Base-by-base conservation (phyloP, 352 stramenopile genomes). In the Phytophthora tubulina region DNA sequence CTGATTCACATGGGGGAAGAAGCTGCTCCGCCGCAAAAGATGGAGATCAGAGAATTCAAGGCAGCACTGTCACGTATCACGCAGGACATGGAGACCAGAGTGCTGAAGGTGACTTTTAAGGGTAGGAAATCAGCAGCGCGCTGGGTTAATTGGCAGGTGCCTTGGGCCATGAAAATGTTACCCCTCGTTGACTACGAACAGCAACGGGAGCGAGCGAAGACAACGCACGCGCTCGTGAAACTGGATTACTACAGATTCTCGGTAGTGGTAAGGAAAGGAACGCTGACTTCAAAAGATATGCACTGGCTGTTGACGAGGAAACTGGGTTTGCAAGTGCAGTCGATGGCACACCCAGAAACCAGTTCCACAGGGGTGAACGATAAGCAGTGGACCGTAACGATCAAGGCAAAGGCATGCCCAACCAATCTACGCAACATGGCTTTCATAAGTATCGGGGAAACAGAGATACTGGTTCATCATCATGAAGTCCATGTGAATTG, bases 181-280 rank as follows among this genome's bases (percentile, higher is more conserved):
- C 32, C n/a, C 10, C 4, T 64, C 0, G 13, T 54, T 4, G 56
- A 63, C 32, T 63, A 63, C 4, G 15, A 66, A 17, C 31, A 8
- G 6, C 4, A 35, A 8, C 17, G 36, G 13, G 59, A 67, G 10
- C 15, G 1, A 8, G 59, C 46, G 1, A 50, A 53, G 4, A 0
- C 4, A 5, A 59, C 59, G 1, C 21, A 53, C 27, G 59, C 31
- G 31, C 4, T 59, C 1, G 17, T 59, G 1, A 2, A 13, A 9
- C 14, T 59, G 3, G 59, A 59, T 7, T 52, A 58, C 8, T 52
- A 58, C 27, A 3, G 2, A 4, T 68, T 61, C 51, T 42, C 49
- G 14, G 3, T 55, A 0, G 32, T 11, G 3, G 10, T 48, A 10
- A 31, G 17, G n/a, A 52, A 31, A 3, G 50, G 50, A 27, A 7